Conservation (phyloP, 495 filamentous ascomycete genomes). For the Schizothecium vesticola region DNA sequence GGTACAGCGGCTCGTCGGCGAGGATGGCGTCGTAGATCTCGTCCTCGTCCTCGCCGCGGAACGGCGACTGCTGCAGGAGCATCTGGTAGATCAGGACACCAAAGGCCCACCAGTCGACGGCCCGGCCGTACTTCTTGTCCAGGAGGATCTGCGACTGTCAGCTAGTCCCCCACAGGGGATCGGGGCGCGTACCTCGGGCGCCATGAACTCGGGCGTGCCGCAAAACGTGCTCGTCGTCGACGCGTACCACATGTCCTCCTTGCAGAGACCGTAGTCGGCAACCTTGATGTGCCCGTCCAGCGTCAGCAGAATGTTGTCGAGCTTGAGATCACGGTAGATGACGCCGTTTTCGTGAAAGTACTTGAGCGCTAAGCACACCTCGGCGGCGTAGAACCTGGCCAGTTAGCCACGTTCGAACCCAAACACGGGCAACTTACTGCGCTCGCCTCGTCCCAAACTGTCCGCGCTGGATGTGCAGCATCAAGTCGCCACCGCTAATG, state of each 20-base stretch:
- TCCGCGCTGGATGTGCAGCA: conserved; percentile 97
- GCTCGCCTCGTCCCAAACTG: conserved; percentile 94
- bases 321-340: conserved; percentile 98
- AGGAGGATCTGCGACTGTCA: conserved; percentile 69
- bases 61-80: conserved; percentile 97
- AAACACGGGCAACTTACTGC: conserved; percentile 58
- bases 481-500: conserved; percentile 96
- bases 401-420: neutral
- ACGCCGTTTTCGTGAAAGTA: conserved; percentile 99
- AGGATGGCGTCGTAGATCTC: conserved; percentile 99
- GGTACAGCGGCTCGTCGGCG: conserved; percentile 94
- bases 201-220: conserved; percentile 99
- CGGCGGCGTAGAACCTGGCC: conserved; percentile 87
- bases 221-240: conserved; percentile 97
- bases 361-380: conserved; percentile 94
- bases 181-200: conserved; percentile 70
- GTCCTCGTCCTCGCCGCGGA: conserved; percentile 98
- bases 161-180: neutral
- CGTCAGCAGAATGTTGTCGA: conserved; percentile 96
- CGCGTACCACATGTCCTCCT: conserved; percentile 99
- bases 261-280: conserved; percentile 97
- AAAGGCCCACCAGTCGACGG: conserved; percentile 99
- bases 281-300: conserved; percentile 98
- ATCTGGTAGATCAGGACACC: conserved; percentile 99
- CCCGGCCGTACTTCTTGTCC: conserved; percentile 96